phyloP scores from a whole-genome alignment of 768 basidiomycete genomes.

The Imleria badia region DNA sequence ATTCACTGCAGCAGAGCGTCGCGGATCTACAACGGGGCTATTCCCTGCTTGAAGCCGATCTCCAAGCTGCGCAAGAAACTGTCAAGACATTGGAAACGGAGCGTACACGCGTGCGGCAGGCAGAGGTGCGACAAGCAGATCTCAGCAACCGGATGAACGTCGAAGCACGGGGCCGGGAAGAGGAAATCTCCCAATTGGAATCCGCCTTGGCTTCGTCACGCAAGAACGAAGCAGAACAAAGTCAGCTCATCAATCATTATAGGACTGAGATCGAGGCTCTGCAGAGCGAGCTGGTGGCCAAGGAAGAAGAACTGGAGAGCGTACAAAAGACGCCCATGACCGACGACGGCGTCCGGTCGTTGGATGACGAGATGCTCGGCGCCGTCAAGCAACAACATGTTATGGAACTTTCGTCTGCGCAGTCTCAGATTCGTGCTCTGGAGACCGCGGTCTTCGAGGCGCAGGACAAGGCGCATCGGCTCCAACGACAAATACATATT shows the following conservation, averaged over 20 bases:
- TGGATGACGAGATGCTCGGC: conserved; percentile 74
- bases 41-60: conserved; percentile 58
- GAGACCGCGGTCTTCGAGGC: conserved; percentile 74
- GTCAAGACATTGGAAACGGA: conserved; percentile 64
- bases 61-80: conserved; percentile 52
- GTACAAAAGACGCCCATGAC: conserved; percentile 46
- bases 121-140: conserved; percentile 52
- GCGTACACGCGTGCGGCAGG: conserved; percentile 57
- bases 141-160: conserved; percentile 56
- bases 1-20: conserved; percentile 46
- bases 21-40: conserved; percentile 65
- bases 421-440: conserved; percentile 74
- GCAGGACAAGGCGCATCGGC: conserved; percentile 61
- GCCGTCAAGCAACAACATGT: conserved; percentile 71
- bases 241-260: conserved; percentile 59
- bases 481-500: conserved; percentile 64
- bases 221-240: conserved; percentile 56
- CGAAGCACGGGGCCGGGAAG: conserved; percentile 46
- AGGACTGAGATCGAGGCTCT: conserved; percentile 73
- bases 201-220: conserved; percentile 51
- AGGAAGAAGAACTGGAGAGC: conserved; percentile 66
- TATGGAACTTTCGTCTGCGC: conserved; percentile 77
- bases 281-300: conserved; percentile 55
- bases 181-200: conserved; percentile 53
- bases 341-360: conserved; percentile 45